phyloP scores from a whole-genome alignment of 768 basidiomycete genomes.

The Podaxis pistillaris region DNA sequence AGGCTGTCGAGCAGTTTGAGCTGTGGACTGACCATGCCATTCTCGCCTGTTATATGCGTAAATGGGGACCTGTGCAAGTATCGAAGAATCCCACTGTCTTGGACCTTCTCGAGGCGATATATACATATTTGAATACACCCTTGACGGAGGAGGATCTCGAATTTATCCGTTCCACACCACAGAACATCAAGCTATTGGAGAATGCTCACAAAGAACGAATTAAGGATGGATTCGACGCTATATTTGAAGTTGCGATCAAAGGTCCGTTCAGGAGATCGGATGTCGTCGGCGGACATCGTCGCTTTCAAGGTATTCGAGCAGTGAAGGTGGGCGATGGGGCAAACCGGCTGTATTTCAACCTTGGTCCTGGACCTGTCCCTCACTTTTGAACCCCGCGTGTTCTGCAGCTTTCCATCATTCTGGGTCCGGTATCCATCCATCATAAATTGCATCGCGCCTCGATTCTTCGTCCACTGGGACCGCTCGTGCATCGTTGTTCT shows the following conservation, averaged over 20 bases:
- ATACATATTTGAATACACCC: conserved; percentile 44
- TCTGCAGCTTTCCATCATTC: too few relatives aligned
- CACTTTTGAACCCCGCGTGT: neutral
- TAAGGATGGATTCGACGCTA: conserved; percentile 31
- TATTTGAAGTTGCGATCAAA: conserved; percentile 36
- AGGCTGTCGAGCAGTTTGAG: conserved; percentile 30
- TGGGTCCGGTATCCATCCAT: too few relatives aligned
- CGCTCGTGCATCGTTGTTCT: too few relatives aligned
- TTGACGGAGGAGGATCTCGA: conserved; percentile 34
- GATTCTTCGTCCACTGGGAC: too few relatives aligned
- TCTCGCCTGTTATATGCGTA: conserved; percentile 40
- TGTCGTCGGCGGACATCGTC: conserved; percentile 42
- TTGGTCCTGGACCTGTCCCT: conserved; percentile 35
- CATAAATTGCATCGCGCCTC: too few relatives aligned
- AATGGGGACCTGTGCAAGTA: conserved; percentile 52
- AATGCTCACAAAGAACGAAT: conserved; percentile 33
- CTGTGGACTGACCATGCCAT: conserved; percentile 37
- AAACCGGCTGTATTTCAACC: conserved; percentile 47
- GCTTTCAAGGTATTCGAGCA: conserved; percentile 44
- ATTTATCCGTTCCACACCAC: conserved; percentile 23
- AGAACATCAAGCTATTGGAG: conserved; percentile 24
- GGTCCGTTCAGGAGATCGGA: conserved; percentile 49
- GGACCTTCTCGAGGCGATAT: conserved; percentile 49
- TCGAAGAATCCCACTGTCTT: conserved; percentile 34
- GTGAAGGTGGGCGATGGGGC: conserved; percentile 33